Conservation (phyloP, 1,139 yeast species). For the Saccharomyces hybrid region DNA sequence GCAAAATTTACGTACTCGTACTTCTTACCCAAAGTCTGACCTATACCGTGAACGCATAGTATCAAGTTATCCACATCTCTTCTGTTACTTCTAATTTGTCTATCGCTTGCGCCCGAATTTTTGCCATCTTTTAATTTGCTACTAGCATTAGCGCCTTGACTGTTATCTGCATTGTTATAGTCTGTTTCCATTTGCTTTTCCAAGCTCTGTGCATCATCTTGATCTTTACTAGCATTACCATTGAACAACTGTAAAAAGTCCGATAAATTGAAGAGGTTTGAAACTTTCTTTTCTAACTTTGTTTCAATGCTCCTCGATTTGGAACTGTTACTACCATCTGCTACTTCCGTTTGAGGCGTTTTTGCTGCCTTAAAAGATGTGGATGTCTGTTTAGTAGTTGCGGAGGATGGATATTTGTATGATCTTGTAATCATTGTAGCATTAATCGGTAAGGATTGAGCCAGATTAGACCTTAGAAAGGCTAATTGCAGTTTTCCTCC, state of each 20-base stretch:
- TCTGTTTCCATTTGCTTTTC: constrained; percentile 47
- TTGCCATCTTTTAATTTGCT: background rate
- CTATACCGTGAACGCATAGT: constrained; percentile 88
- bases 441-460: constrained; percentile 21
- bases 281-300: background rate
- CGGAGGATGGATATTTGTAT: constrained; percentile 20
- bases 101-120: background rate
- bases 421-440: constrained; percentile 22
- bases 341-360: constrained; percentile 11
- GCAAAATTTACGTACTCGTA: constrained; percentile 81
- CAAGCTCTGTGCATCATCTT: constrained; percentile 28
- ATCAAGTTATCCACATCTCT: constrained; percentile 72
- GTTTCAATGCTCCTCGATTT: background rate
- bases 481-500: constrained; percentile 33
- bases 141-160: constrained; percentile 26
- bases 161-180: constrained; percentile 35
- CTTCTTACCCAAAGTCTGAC: constrained; percentile 75
- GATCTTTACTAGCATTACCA: constrained; percentile 7
- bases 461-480: constrained; percentile 24
- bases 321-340: background rate
- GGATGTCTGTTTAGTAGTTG: background rate
- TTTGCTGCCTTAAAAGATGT: background rate
- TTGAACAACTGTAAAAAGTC: background rate
- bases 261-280: background rate
- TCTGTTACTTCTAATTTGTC: constrained; percentile 14